Conservation (phyloP, 257 asterid genomes). For the Solanum sitiens region DNA sequence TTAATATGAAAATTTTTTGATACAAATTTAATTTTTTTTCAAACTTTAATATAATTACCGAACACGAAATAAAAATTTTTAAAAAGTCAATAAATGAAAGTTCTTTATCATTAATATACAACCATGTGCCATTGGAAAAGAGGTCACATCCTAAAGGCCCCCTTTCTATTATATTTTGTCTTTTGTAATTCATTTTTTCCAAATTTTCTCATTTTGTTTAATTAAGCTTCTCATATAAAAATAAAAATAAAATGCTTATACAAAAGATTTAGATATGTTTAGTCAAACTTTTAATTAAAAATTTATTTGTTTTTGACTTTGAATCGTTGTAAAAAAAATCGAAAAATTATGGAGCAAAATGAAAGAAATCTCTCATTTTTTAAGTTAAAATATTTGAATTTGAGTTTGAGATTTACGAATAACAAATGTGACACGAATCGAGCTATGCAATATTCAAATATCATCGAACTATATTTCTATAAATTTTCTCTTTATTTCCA, state of each 20-base stretch:
- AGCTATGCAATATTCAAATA: background rate
- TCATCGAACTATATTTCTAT: background rate
- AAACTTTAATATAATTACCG: accelerated
- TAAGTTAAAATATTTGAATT: background rate
- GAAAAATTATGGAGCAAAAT: background rate
- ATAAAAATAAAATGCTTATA: no score
- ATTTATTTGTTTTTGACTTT: background rate
- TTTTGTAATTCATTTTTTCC: background rate
- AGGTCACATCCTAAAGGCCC: background rate
- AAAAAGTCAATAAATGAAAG: background rate
- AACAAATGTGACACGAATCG: no score
- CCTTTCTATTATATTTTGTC: background rate
- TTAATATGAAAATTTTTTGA: accelerated
- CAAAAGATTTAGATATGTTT: background rate
- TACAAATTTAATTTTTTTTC: no score
- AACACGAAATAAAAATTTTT: background rate
- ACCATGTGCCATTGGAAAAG: background rate
- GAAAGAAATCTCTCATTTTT: background rate
- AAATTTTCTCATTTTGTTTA: background rate
- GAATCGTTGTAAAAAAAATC: background rate
- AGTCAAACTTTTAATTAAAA: background rate
- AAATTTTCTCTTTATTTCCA: background rate
- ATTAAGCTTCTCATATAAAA: background rate
- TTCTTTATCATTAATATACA: background rate
- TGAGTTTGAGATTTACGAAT: no score